Conservation (phyloP, 139 green algal genomes). For the Tetraselmis chui region DNA sequence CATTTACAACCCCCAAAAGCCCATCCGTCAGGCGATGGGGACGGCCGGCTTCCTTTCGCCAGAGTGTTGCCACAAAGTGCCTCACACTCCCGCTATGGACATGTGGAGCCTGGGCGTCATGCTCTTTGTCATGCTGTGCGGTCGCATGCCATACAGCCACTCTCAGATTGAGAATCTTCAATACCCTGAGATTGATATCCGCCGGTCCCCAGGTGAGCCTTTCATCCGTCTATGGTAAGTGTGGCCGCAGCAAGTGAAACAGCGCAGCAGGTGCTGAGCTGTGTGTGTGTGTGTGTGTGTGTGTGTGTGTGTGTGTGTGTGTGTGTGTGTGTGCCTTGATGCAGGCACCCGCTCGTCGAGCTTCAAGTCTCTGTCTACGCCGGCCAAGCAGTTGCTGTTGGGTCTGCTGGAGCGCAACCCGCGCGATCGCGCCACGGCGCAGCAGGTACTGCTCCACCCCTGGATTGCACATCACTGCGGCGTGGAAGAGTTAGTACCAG, state of each 20-base stretch:
- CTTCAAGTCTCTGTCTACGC: not conserved
- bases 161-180: slow-evolving; percentile 33
- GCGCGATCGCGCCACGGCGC: not conserved
- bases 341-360: not conserved
- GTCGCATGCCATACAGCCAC: slow-evolving; percentile 47
- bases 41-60: slow-evolving; percentile 43
- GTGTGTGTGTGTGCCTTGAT: too few species aligned
- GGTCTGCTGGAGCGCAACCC: not conserved
- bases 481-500: not conserved
- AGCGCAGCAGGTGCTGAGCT: too few species aligned
- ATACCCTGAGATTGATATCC: slow-evolving; percentile 28
- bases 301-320: too few species aligned
- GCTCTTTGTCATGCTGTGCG: slow-evolving; percentile 48
- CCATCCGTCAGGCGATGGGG: slow-evolving; percentile 23
- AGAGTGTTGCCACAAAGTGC: slow-evolving; percentile 27
- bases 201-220: not conserved
- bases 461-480: not conserved
- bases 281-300: too few species aligned
- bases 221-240: too few species aligned
- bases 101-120: slow-evolving; percentile 40
- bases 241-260: too few species aligned
- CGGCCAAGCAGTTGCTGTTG: not conserved
- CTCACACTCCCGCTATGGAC: slow-evolving; percentile 43
- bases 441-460: not conserved
- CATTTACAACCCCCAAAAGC: slow-evolving; percentile 14